These are phyloP conservation scores for Aristolochia californica DNA, from an alignment of 164 flowering plant genomes.

Conservation along the genomic window DNA sequence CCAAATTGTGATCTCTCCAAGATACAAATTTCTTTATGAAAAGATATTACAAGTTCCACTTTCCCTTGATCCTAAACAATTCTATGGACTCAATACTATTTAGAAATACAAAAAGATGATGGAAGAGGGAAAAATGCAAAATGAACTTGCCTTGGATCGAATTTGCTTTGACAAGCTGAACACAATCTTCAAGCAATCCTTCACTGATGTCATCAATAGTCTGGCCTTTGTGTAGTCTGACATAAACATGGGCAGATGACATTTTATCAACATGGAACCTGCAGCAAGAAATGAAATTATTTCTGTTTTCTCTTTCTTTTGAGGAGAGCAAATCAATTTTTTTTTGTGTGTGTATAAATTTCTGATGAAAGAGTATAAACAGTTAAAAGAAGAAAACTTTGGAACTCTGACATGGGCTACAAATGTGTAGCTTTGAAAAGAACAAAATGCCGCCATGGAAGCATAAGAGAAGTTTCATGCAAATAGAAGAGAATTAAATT, in stretches of 20 bases:
- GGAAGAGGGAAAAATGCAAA: not conserved
- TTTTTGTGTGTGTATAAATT: not conserved
- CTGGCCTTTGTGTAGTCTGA: slow-evolving; percentile 84
- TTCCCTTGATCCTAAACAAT: no score
- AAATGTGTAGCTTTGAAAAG: no score
- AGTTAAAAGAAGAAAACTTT: no score
- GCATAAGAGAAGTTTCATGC: no score
- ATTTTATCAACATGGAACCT: slow-evolving; percentile 99
- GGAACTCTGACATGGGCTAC: no score
- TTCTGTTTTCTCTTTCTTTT: not conserved
- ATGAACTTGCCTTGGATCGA: slow-evolving; percentile 77
- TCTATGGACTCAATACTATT: no score
- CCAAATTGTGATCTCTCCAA: no score
- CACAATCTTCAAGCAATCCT: slow-evolving; percentile 94
- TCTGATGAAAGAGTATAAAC: no score
- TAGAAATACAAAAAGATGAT: not conserved
- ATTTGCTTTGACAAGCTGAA: slow-evolving; percentile 96
- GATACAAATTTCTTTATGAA: no score
- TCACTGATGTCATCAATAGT: slow-evolving; percentile 79
- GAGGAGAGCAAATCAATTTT: not conserved
- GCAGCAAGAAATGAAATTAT: slow-evolving; percentile 8
- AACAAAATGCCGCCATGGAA: no score
- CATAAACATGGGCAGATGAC: slow-evolving; percentile 98
- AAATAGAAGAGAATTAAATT: no score
- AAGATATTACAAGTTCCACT: no score